A percentile compares a stretch with the other conserved stretches of the same genome.
Conservation (phyloP, 1,284 basidiomycete species). For the Pseudozyma flocculosa region DNA sequence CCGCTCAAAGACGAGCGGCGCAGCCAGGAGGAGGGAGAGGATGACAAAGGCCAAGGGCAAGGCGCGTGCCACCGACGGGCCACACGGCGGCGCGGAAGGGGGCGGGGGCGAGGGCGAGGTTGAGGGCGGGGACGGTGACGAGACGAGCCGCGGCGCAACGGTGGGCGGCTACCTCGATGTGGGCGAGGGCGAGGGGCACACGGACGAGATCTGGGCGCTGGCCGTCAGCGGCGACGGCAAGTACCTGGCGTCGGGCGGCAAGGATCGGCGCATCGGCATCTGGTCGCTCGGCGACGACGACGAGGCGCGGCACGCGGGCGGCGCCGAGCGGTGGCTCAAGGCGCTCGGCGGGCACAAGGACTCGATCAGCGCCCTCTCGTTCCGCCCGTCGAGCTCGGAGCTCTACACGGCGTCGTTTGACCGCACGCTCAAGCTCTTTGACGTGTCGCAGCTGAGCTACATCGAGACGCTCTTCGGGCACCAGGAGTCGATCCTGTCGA, state of each 20-base stretch:
- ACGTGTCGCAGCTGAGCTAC: constrained; percentile 80
- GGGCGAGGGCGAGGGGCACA: constrained; percentile 68
- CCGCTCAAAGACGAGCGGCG: constrained; percentile 29
- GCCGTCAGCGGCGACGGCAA: constrained; percentile 83
- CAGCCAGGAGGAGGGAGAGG: constrained; percentile 26
- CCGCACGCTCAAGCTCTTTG: constrained; percentile 87
- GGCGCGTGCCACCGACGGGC: constrained; percentile 5
- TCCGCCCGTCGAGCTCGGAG: constrained; percentile 75
- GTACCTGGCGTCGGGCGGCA: constrained; percentile 81
- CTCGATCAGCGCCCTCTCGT: constrained; percentile 68
- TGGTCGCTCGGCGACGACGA: constrained; percentile 23
- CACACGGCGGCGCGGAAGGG: not conserved
- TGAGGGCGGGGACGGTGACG: too few species aligned
- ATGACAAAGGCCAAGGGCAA: constrained; percentile 5
- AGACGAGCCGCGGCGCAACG: too few species aligned
- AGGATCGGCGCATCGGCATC: constrained; percentile 65
- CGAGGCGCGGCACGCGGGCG: not conserved
- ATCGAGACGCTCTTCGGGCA: constrained; percentile 97
- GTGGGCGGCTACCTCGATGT: constrained; percentile 46
- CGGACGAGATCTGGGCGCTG: constrained; percentile 78
- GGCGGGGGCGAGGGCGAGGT: not conserved
- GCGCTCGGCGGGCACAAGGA: constrained; percentile 63
- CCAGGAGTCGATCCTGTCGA: constrained; percentile 77
- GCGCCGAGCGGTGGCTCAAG: constrained; percentile 66
- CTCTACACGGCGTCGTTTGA: constrained; percentile 82